Percentiles rank a stretch among this genome's conserved stretches.
Evolutionary conservation across 1,139 yeast species (phyloP).

Genomic region (Geotrichum bryndzae): DNA sequence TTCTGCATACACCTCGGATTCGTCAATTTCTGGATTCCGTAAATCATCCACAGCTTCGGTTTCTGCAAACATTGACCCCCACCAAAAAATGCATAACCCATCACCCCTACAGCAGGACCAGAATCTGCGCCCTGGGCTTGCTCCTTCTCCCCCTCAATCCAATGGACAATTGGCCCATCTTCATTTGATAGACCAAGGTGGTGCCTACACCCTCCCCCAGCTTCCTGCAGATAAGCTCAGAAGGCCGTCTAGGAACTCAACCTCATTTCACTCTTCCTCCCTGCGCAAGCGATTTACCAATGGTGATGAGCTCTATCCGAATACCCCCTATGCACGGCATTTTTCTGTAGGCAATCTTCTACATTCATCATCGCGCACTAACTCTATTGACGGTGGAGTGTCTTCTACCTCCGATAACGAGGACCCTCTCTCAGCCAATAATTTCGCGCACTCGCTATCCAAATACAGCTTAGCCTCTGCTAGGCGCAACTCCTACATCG

Average conservation of each 20-base stretch:
- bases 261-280: slow-evolving; percentile 14
- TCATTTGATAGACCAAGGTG: background rate
- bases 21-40: slow-evolving; percentile 27
- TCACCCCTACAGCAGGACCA: slow-evolving; percentile 9
- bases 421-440: slow-evolving; percentile 28
- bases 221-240: slow-evolving; percentile 10
- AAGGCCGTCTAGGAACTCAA: slow-evolving; percentile 12
- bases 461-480: slow-evolving; percentile 29
- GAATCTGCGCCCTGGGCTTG: background rate
- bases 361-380: slow-evolving; percentile 16
- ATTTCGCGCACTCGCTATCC: slow-evolving; percentile 25
- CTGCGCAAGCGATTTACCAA: slow-evolving; percentile 13
- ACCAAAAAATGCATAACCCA: slow-evolving; percentile 20
- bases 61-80: slow-evolving; percentile 26
- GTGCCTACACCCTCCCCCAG: slow-evolving; percentile 6
- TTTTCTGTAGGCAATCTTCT: slow-evolving; percentile 13
- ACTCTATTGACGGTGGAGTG: slow-evolving; percentile 16
- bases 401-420: slow-evolving; percentile 30
- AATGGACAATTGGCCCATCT: background rate
- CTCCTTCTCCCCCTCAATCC: background rate
- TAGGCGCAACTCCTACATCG: slow-evolving; percentile 29
- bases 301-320: slow-evolving; percentile 14
- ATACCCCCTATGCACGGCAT: slow-evolving; percentile 16
- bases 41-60: slow-evolving; percentile 25
- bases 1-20: slow-evolving; percentile 31